Base-by-base conservation (phyloP, 1,284 basidiomycete species). In the Fomitopsis pinicola region DNA sequence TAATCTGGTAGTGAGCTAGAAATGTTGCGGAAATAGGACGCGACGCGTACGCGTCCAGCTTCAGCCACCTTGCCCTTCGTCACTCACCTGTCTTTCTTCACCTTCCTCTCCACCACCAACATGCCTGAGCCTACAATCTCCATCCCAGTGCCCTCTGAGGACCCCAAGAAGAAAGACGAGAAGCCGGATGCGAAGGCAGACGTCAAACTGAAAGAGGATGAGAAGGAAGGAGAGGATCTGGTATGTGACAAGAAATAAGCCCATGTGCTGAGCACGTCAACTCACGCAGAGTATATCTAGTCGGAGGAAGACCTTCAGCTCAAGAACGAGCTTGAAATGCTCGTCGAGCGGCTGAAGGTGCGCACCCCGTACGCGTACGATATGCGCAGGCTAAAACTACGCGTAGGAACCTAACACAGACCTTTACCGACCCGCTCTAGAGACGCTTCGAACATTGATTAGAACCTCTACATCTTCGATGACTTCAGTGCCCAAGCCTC, bases 401-500 rank as follows among this genome's bases (percentile, higher is more conserved):
- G 70, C 52, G 67, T 63, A 98, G 95, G 97, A 99, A 87, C 73
- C 89, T 62, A 87, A 98, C 72, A 89, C 87, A 0, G 80, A 82
- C 26, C 83, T 99, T 44, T 93, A 99, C 76, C 82, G 89, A 28
- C 91, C 97, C 33, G 95, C 97, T 19, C 83, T 99, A 36, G 97
- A 99, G 78, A 95, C 94, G 2, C 82, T 99, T 17, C 86, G 97
- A 60, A 97, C 92, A 26, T 81, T 99, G 44, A 99, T 99, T 71
- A 83, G 95, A 71, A 98, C 97, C 4, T 96, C 95, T 26, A 99
- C 97, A 4, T 97, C 94, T 22, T 98, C 95, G 7, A 98, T 99
- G 97, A 99, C 97, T n/a, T 97, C 94, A 15, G 97, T 99, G 14
- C 97, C 97, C 3, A 99, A 99, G 80, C 97, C 97, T 40, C 85